phyloP scores from a whole-genome alignment of 2,329 filamentous ascomycete species.

The Paramyrothecium sp. region DNA sequence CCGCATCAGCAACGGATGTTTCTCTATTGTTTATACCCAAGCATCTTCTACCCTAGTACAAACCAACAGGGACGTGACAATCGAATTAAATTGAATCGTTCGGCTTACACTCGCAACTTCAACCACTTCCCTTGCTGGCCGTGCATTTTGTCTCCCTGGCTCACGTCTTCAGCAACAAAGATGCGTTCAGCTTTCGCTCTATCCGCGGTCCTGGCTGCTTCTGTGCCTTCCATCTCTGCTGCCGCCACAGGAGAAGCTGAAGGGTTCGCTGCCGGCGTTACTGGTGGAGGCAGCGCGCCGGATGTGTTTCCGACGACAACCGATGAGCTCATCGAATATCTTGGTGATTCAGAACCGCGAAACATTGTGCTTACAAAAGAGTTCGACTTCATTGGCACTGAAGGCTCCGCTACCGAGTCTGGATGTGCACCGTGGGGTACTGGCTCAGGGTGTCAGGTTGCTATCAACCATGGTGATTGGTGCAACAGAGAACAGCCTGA shows the following conservation, averaged over 20 bases:
- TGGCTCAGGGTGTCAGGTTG: constrained; percentile 10
- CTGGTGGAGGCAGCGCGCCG: constrained; percentile 46
- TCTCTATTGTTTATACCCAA: no score
- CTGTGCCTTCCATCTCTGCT: not conserved
- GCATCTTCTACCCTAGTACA: no score
- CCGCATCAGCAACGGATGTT: no score
- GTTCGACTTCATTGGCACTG: constrained; percentile 17
- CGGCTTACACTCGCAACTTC: no score
- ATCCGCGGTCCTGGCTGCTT: not conserved
- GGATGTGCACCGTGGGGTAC: constrained; percentile 16
- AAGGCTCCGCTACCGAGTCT: constrained; percentile 11
- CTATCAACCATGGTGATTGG: constrained; percentile 33
- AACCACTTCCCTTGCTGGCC: no score
- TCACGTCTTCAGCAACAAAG: not conserved
- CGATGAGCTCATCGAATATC: constrained; percentile 28
- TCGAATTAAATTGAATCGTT: no score
- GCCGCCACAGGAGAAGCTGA: constrained; percentile 3
- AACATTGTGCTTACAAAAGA: constrained; percentile 30
- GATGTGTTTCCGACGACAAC: constrained; percentile 37
- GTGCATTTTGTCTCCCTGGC: no score
- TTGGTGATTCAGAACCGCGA: constrained; percentile 14
- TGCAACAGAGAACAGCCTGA: constrained; percentile 57
- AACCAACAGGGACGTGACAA: no score
- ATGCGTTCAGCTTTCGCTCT: not conserved
- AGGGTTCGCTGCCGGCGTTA: constrained; percentile 32